A percentile compares a stretch with the other conserved stretches of the same genome.
These are phyloP conservation scores for Microdochium paspali DNA, from an alignment of 2,329 filamentous ascomycete species.

Conservation along the genomic window DNA sequence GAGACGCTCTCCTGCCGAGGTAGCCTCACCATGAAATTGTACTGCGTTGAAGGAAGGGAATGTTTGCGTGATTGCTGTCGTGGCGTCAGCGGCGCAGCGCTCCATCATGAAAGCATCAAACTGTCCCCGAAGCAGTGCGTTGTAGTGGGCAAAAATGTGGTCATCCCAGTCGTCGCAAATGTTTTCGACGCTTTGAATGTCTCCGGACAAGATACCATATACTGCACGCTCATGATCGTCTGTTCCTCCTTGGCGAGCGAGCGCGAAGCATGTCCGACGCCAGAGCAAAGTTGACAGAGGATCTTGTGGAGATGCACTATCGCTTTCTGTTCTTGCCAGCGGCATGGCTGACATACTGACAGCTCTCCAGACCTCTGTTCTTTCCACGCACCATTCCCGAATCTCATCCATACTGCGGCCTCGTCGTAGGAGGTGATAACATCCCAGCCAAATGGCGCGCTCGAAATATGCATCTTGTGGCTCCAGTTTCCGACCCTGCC, in stretches of 20 bases:
- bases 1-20: slow-evolving; percentile 45
- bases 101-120: slow-evolving; percentile 63
- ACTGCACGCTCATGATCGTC: slow-evolving; percentile 81
- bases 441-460: slow-evolving; percentile 84
- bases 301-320: slow-evolving; percentile 29
- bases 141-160: slow-evolving; percentile 78
- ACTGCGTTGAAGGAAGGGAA: slow-evolving; percentile 57
- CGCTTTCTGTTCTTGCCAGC: slow-evolving; percentile 38
- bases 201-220: slow-evolving; percentile 82
- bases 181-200: slow-evolving; percentile 66
- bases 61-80: slow-evolving; percentile 44
- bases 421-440: slow-evolving; percentile 82
- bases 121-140: slow-evolving; percentile 69
- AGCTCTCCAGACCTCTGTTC: slow-evolving; percentile 83
- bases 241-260: slow-evolving; percentile 58
- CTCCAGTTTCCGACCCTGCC: slow-evolving; percentile 69
- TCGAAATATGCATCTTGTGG: slow-evolving; percentile 83
- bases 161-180: slow-evolving; percentile 80
- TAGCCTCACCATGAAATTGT: slow-evolving; percentile 48
- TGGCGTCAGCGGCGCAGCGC: slow-evolving; percentile 41
- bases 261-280: slow-evolving; percentile 66
- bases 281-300: slow-evolving; percentile 51
- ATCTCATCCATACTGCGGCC: slow-evolving; percentile 69
- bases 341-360: slow-evolving; percentile 68
- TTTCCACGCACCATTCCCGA: slow-evolving; percentile 75